A percentile compares a stretch with the other conserved stretches of the same genome.
phyloP scores from a whole-genome alignment of 75 land plant genomes.

The Pinus albicaulis region DNA sequence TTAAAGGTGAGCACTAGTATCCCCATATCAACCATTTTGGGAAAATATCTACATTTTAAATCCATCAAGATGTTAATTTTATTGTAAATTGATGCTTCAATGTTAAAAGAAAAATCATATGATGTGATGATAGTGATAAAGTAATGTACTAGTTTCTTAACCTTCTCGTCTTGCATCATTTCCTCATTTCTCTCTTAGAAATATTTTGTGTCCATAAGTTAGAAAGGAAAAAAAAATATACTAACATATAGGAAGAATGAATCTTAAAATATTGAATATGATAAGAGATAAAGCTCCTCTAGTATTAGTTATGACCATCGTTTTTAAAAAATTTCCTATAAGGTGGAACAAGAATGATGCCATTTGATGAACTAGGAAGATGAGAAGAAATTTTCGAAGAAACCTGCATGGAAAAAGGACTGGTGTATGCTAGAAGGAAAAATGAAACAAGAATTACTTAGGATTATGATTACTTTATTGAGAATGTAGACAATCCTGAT shows the following conservation, averaged over 20 bases:
- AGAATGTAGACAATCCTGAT: no score
- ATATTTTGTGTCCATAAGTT: background rate
- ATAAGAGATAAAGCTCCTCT: conserved; percentile 44
- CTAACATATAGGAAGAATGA: conserved; percentile 47
- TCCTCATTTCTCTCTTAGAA: background rate
- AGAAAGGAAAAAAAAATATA: conserved; percentile 6
- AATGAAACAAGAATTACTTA: no score
- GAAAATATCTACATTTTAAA: conserved; percentile 17
- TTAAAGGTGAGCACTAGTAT: conserved; percentile 43
- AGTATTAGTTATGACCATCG: conserved; percentile 44
- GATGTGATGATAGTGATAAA: background rate
- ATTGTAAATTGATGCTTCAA: background rate
- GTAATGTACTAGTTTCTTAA: no score
- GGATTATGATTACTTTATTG: no score
- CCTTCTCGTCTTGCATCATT: background rate
- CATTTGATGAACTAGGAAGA: conserved; percentile 59
- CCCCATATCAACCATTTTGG: conserved; percentile 60
- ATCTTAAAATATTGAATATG: conserved; percentile 44
- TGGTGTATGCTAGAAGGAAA: background rate
- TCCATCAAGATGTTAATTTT: background rate
- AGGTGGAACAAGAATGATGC: conserved; percentile 54
- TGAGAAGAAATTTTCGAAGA: conserved; percentile 44
- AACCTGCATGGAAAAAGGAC: conserved; percentile 28
- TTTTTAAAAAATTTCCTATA: conserved; percentile 52
- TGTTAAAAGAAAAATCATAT: background rate